These are phyloP conservation scores for Penicillium pulvis DNA, from an alignment of 495 filamentous ascomycete species.

Conservation along the genomic window DNA sequence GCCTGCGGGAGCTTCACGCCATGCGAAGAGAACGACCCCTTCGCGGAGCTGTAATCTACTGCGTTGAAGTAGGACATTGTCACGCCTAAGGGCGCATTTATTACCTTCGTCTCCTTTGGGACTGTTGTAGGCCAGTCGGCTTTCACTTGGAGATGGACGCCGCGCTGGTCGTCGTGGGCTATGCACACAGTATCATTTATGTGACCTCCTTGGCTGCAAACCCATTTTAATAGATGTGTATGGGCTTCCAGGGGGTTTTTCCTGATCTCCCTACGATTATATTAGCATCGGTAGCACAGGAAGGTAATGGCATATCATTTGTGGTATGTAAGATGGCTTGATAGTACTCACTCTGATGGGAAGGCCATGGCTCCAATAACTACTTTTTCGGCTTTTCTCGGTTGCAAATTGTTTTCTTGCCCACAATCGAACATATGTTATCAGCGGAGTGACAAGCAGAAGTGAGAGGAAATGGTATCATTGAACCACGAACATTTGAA, in stretches of 20 bases:
- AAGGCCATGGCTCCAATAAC: slow-evolving; percentile 5
- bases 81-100: slow-evolving; percentile 46
- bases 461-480: slow-evolving; percentile 4
- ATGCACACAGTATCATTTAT: slow-evolving; percentile 45
- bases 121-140: slow-evolving; percentile 26
- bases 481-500: background rate
- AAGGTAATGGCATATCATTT: background rate
- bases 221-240: slow-evolving; percentile 43
- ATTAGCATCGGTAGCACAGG: slow-evolving; percentile 6
- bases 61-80: slow-evolving; percentile 58
- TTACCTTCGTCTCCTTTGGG: slow-evolving; percentile 38
- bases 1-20: slow-evolving; percentile 35
- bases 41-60: slow-evolving; percentile 29
- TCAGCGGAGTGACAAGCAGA: background rate
- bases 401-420: background rate
- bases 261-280: slow-evolving; percentile 10
- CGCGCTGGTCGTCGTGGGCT: slow-evolving; percentile 41
- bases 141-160: slow-evolving; percentile 50
- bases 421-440: background rate
- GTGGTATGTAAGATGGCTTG: slow-evolving; percentile 8
- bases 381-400: background rate
- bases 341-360: slow-evolving; percentile 10
- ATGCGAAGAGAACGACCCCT: slow-evolving; percentile 35
- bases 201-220: slow-evolving; percentile 41
- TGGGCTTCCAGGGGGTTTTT: slow-evolving; percentile 31